Percentiles rank a stretch among this genome's conserved stretches.
phyloP scores from a whole-genome alignment of 1,284 basidiomycete genomes.

The Cystobasidium slooffiae region DNA sequence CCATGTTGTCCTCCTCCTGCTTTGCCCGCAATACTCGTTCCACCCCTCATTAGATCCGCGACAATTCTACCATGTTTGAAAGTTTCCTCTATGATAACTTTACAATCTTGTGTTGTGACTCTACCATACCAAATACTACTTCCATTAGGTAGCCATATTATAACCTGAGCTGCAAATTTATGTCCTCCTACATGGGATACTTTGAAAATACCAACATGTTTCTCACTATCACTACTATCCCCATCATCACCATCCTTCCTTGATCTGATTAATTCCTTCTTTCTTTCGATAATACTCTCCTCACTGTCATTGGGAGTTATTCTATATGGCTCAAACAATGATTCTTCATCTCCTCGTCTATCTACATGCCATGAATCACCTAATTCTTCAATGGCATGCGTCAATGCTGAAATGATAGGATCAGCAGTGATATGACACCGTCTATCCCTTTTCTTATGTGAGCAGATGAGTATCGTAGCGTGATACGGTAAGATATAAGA shows the following conservation, averaged over 20 bases:
- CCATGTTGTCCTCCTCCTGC: conserved; percentile 16
- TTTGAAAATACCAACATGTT: conserved; percentile 73
- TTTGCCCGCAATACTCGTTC: conserved; percentile 55
- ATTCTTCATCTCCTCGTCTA: conserved; percentile 71
- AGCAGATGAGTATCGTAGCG: conserved; percentile 81
- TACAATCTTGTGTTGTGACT: conserved; percentile 83
- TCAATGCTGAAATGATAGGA: conserved; percentile 65
- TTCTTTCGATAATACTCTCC: conserved; percentile 62
- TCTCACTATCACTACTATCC: conserved; percentile 59
- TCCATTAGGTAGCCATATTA: conserved; percentile 84
- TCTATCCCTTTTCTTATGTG: conserved; percentile 87
- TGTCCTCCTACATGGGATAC: conserved; percentile 86
- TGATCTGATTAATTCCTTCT: conserved; percentile 60
- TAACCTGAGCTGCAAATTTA: conserved; percentile 86
- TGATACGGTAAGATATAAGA: conserved; percentile 67
- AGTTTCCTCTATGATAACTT: conserved; percentile 78
- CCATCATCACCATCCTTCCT: conserved; percentile 60
- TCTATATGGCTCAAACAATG: conserved; percentile 69
- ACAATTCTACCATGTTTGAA: conserved; percentile 80
- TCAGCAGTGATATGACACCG: conserved; percentile 84
- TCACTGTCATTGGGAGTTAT: conserved; percentile 63
- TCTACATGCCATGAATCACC: conserved; percentile 55
- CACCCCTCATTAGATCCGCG: conserved; percentile 79
- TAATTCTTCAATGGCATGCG: conserved; percentile 62
- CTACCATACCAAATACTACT: conserved; percentile 90